Percentiles rank a stretch among this genome's conserved stretches.
Conservation (phyloP, 2,329 filamentous ascomycete genomes). For the Trichoderma sp. region DNA sequence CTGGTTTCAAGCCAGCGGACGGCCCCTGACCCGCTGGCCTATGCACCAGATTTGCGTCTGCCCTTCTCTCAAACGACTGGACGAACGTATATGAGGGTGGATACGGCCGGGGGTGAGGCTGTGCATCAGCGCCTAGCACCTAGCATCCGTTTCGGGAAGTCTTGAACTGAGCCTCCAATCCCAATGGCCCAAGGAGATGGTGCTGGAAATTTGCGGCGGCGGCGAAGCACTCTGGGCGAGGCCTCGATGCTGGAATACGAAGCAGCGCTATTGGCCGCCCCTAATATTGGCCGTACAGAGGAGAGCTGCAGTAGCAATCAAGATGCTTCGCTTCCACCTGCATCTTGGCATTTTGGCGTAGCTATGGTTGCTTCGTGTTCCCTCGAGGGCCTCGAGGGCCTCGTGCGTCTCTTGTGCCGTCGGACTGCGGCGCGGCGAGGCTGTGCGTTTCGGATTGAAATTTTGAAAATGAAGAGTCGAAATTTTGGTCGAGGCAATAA, state of each 20-base stretch:
- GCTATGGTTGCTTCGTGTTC: not conserved
- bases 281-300: slow-evolving; percentile 6
- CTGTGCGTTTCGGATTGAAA: not conserved
- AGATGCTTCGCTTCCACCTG: not conserved
- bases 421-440: not conserved
- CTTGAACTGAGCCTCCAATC: not conserved
- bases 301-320: not conserved
- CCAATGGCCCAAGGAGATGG: slow-evolving; percentile 2
- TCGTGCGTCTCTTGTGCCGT: not conserved
- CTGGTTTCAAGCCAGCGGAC: slow-evolving; percentile 16
- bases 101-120: slow-evolving; percentile 16
- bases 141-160: slow-evolving; percentile 15
- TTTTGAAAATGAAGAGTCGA: not conserved
- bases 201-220: slow-evolving; percentile 9
- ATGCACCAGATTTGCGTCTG: not conserved
- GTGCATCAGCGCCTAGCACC: slow-evolving; percentile 21
- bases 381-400: not conserved
- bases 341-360: not conserved
- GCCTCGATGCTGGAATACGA: not conserved
- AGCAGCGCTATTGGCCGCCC: not conserved
- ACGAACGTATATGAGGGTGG: slow-evolving; percentile 15
- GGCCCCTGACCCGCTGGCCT: slow-evolving; percentile 11
- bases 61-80: slow-evolving; percentile 18
- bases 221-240: slow-evolving; percentile 1
- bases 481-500: not conserved